These are phyloP conservation scores for Psilocybe subaeruginosa DNA, from an alignment of 768 basidiomycete genomes.

Conservation along the genomic window DNA sequence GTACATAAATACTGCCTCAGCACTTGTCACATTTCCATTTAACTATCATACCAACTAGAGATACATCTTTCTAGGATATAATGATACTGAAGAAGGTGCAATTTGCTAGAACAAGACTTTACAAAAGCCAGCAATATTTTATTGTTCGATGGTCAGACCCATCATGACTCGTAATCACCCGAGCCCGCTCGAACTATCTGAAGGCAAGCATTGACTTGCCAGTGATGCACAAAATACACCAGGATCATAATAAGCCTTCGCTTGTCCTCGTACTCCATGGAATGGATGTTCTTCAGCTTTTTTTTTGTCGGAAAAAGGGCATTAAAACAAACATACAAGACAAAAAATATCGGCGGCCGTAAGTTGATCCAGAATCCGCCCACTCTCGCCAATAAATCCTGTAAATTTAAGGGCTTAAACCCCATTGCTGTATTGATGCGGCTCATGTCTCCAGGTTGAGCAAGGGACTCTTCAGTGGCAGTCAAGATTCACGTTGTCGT, in stretches of 20 bases:
- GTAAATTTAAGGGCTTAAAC: background rate
- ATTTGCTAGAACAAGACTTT: background rate
- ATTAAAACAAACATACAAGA: background rate
- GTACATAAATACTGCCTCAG: conserved; percentile 16
- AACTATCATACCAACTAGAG: conserved; percentile 3
- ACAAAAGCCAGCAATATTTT: background rate
- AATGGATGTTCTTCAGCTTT: too few species aligned
- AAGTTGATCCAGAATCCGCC: background rate
- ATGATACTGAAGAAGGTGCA: background rate
- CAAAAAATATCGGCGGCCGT: background rate
- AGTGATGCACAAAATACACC: background rate
- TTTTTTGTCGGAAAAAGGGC: background rate
- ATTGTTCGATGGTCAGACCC: background rate
- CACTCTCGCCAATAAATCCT: too few species aligned
- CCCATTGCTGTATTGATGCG: background rate
- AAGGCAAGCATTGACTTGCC: background rate
- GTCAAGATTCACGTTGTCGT: background rate
- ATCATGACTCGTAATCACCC: background rate
- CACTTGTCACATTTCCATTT: conserved; percentile 19
- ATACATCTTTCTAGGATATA: background rate
- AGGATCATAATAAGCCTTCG: background rate
- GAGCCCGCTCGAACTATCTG: background rate
- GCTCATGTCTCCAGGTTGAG: background rate
- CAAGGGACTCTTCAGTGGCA: background rate
- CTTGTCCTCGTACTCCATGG: too few species aligned